phyloP scores from a whole-genome alignment of 176 grass and related monocot genomes.

The Phoenix dactylifera region DNA sequence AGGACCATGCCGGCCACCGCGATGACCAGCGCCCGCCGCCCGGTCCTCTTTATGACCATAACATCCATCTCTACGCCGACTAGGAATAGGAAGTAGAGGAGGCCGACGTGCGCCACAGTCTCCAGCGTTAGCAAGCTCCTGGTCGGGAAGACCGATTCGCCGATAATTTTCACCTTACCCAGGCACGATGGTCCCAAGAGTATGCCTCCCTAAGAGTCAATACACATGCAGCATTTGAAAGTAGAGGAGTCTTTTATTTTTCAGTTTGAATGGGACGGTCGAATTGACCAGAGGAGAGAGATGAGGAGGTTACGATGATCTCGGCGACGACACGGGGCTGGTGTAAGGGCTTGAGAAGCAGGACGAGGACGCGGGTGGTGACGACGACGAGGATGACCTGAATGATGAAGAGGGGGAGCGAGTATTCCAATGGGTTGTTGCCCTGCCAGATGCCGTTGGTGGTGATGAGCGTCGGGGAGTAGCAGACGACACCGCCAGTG shows the following conservation, averaged over 20 bases:
- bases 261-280: neutral
- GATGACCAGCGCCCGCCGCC: slow-evolving; percentile 35
- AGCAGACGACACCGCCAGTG: slow-evolving; percentile 15
- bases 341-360: slow-evolving; percentile 45
- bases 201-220: slow-evolving; percentile 25
- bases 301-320: slow-evolving; percentile 29
- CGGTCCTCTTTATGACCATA: slow-evolving; percentile 19
- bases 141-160: slow-evolving; percentile 30
- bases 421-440: slow-evolving; percentile 43
- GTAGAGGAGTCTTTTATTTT: neutral
- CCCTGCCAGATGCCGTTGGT: slow-evolving; percentile 43
- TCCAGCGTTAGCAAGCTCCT: slow-evolving; percentile 58
- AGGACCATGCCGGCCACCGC: slow-evolving; percentile 35
- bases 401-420: slow-evolving; percentile 54
- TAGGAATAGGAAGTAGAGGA: slow-evolving; percentile 61
- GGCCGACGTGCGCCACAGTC: slow-evolving; percentile 53
- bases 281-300: neutral
- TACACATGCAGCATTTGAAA: neutral
- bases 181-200: slow-evolving; percentile 55
- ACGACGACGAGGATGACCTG: slow-evolving; percentile 53
- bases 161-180: slow-evolving; percentile 33
- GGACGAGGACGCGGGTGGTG: slow-evolving; percentile 27
- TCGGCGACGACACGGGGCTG: slow-evolving; percentile 58
- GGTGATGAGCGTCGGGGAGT: slow-evolving; percentile 43
- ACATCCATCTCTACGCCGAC: slow-evolving; percentile 63